Base-by-base conservation (phyloP, 2,329 filamentous ascomycete species). In the Fusarium algeriense region DNA sequence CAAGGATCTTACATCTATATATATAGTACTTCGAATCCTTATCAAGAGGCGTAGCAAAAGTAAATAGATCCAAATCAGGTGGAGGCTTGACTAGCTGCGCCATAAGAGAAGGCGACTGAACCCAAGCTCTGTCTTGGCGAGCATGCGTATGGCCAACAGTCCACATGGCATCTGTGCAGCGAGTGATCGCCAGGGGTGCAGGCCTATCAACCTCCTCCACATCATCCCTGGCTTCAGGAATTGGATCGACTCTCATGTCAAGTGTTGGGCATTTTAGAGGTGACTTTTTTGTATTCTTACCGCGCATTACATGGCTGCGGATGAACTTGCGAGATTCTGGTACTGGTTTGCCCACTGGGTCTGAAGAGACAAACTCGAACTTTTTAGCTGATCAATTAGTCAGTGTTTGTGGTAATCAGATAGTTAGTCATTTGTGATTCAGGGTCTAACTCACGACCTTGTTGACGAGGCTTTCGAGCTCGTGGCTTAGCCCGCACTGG, bases 361-460 rank as follows among this genome's bases (percentile, higher is more conserved):
- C 77, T 14, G 73, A 71, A 12, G 68, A 61, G n/a, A 79, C 69
- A 28, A 79, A 79, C 40, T 74, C 73, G n/a, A 79, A 78, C 4
- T 59, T 60, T 11, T 73, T 77, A 15, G 59, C 75, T 75, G n/a
- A 23, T 23, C 8, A 17, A 10, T 32, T 10, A 1, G 7, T 46
- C 15, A 38, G 34, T 5, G 14, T 12, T 13, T 43, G 7, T 8
- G 4, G 30, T 6, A 19, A 17, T 7, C 14, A 17, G 14, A 32
- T 37, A 60, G 23, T 26, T 7, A 46, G 30, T 23, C 23, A 28
- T 35, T 19, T 30, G 1, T 55, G 23, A 45, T 23, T 23, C 11
- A 17, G 15, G 12, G 6, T 30, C 43, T 48, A 43, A 38, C 64
- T 68, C 9, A 73, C 71, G 58, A 15, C 44, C 58, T 9, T 44